phyloP scores from a whole-genome alignment of 495 filamentous ascomycete species.

The Penicillium flavigenum region DNA sequence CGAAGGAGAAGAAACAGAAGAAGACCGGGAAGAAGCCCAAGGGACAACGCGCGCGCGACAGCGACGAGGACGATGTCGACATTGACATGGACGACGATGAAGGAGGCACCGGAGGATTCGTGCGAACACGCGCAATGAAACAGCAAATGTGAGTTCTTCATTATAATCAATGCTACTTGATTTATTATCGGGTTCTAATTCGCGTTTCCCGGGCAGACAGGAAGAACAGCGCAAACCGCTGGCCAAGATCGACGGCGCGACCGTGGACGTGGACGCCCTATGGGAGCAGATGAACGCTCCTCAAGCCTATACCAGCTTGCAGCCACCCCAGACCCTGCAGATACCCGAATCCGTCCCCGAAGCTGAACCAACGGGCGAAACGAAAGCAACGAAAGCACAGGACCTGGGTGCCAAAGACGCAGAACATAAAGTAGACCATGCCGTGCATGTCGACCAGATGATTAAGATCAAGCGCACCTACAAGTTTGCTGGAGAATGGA shows the following conservation, averaged over 20 bases:
- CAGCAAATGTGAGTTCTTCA: constrained; percentile 48
- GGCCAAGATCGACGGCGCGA: constrained; percentile 64
- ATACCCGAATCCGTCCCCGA: constrained; percentile 19
- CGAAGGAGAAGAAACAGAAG: constrained; percentile 53
- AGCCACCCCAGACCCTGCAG: constrained; percentile 18
- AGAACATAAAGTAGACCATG: constrained; percentile 16
- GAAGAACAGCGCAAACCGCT: constrained; percentile 60
- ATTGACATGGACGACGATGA: constrained; percentile 53
- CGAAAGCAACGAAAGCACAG: too few species aligned
- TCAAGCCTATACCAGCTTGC: constrained; percentile 19
- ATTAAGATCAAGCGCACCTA: constrained; percentile 87
- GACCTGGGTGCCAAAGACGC: constrained; percentile 23
- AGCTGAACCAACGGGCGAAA: constrained; percentile 16
- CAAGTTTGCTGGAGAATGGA: constrained; percentile 84
- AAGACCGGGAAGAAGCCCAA: constrained; percentile 42
- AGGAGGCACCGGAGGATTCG: constrained; percentile 72
- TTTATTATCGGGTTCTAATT: constrained; percentile 14
- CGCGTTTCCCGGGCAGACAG: constrained; percentile 46
- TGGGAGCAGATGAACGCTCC: constrained; percentile 76
- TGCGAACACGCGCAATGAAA: constrained; percentile 78
- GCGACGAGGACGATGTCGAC: constrained; percentile 51
- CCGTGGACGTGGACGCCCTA: constrained; percentile 83
- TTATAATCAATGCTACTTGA: neutral
- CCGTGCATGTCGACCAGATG: constrained; percentile 44
- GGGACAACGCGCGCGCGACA: constrained; percentile 37